Evolutionary conservation across 805 yeast species (phyloP).

Genomic region (Schizosaccharomyces octosporus): DNA sequence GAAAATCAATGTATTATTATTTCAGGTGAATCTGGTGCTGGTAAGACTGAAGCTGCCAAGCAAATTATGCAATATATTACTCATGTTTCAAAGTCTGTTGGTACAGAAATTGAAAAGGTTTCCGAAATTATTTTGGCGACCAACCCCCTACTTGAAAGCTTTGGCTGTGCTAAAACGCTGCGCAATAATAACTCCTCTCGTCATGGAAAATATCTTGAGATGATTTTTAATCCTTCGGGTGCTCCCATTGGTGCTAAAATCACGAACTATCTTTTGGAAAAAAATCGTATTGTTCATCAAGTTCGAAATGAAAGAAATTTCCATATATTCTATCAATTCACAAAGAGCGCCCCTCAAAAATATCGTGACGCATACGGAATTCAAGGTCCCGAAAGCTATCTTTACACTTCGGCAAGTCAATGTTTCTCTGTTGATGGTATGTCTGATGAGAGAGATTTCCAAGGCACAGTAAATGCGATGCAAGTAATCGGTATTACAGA

Average conservation of each 20-base stretch:
- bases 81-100: conserved; percentile 30
- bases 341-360: conserved; percentile 67
- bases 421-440: conserved; percentile 72
- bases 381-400: conserved; percentile 79
- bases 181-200: conserved; percentile 76
- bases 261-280: conserved; percentile 80
- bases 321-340: conserved; percentile 88
- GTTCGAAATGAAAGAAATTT: conserved; percentile 80
- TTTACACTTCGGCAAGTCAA: conserved; percentile 66
- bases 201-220: conserved; percentile 84
- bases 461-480: conserved; percentile 73
- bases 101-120: conserved; percentile 50
- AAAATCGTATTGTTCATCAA: conserved; percentile 92
- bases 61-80: conserved; percentile 81
- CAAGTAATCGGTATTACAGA: conserved; percentile 56
- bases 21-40: conserved; percentile 97
- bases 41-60: conserved; percentile 92
- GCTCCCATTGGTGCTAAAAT: conserved; percentile 91
- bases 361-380: conserved; percentile 72
- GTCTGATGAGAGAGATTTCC: conserved; percentile 57
- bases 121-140: conserved; percentile 97
- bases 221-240: conserved; percentile 52
- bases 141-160: conserved; percentile 70
- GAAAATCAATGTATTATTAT: conserved; percentile 94
- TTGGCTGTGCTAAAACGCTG: conserved; percentile 82